Conservation (phyloP, 345 rosid species). For the Lagerstroemia speciosa region DNA sequence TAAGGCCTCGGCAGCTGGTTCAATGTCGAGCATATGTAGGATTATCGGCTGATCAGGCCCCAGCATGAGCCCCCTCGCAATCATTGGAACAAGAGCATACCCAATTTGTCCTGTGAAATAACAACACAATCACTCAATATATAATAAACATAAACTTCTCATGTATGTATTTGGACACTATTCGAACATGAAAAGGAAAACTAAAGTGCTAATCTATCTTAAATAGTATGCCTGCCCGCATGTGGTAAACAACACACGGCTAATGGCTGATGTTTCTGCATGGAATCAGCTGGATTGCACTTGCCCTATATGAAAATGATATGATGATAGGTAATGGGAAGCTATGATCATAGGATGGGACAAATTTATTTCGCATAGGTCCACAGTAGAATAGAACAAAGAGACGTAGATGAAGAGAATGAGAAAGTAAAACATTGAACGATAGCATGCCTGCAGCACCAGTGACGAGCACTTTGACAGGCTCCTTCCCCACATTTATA, state of each 20-base stretch:
- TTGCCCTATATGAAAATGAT: neutral
- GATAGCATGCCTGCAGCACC: conserved; percentile 88
- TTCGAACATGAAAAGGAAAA: too few relatives aligned
- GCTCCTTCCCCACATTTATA: conserved; percentile 48
- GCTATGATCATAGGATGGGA: too few relatives aligned
- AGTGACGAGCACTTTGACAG: conserved; percentile 48
- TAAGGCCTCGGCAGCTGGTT: conserved; percentile 50
- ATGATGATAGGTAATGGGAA: neutral
- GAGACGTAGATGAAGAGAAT: neutral
- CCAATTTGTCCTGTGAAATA: conserved; percentile 67
- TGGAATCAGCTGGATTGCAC: too few relatives aligned
- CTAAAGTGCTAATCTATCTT: too few relatives aligned
- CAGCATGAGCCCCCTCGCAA: conserved; percentile 71
- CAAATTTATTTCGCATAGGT: too few relatives aligned
- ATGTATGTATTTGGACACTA: neutral
- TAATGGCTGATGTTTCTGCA: too few relatives aligned
- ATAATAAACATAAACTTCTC: neutral
- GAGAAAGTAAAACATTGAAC: neutral
- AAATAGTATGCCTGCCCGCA: too few relatives aligned
- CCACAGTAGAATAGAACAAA: neutral
- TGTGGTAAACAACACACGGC: too few relatives aligned
- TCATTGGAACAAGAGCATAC: conserved; percentile 75
- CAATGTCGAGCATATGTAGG: conserved; percentile 73
- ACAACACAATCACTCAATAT: neutral
- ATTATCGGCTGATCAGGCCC: conserved; percentile 80